A percentile compares a stretch with the other conserved stretches of the same genome.
Conservation (phyloP, 345 rosid genomes). For the Salix dunnii region DNA sequence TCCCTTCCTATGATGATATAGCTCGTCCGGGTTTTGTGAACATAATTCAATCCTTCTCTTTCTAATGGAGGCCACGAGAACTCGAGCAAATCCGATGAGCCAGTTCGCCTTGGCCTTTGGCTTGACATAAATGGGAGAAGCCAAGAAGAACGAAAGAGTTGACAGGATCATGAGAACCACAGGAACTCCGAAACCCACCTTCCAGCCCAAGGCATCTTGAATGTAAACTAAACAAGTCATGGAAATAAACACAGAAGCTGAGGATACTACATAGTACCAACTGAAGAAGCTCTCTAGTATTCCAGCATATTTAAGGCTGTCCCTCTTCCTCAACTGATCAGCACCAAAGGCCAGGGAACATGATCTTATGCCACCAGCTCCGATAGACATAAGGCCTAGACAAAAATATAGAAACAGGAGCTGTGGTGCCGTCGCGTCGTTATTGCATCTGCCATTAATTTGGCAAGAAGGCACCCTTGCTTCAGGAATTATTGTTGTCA, state of each 20-base stretch:
- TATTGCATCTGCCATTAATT: slow-evolving; percentile 29
- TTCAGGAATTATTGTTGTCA: slow-evolving; percentile 61
- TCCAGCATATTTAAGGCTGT: slow-evolving; percentile 39
- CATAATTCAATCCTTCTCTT: slow-evolving; percentile 28
- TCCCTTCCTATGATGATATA: slow-evolving; percentile 18
- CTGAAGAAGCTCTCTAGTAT: slow-evolving; percentile 40
- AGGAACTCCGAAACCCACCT: slow-evolving; percentile 47
- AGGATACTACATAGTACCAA: slow-evolving; percentile 38
- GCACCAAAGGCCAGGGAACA: slow-evolving; percentile 19
- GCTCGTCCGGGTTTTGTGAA: not conserved
- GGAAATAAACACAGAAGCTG: slow-evolving; percentile 27
- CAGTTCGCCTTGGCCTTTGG: slow-evolving; percentile 29
- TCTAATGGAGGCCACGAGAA: slow-evolving; percentile 31
- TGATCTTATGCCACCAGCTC: slow-evolving; percentile 65
- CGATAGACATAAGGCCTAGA: slow-evolving; percentile 50
- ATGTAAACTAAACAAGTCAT: slow-evolving; percentile 40
- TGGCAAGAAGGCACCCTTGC: slow-evolving; percentile 51
- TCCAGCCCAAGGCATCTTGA: slow-evolving; percentile 51
- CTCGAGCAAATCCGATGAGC: slow-evolving; percentile 43
- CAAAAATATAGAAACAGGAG: slow-evolving; percentile 42
- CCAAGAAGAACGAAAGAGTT: slow-evolving; percentile 33
- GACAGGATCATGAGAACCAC: slow-evolving; percentile 37
- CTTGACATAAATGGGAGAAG: slow-evolving; percentile 41
- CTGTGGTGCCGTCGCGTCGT: slow-evolving; percentile 45
- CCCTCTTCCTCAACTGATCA: slow-evolving; percentile 52